phyloP scores from a whole-genome alignment of 805 yeast genomes.

The Pachysolen tannophilus region DNA sequence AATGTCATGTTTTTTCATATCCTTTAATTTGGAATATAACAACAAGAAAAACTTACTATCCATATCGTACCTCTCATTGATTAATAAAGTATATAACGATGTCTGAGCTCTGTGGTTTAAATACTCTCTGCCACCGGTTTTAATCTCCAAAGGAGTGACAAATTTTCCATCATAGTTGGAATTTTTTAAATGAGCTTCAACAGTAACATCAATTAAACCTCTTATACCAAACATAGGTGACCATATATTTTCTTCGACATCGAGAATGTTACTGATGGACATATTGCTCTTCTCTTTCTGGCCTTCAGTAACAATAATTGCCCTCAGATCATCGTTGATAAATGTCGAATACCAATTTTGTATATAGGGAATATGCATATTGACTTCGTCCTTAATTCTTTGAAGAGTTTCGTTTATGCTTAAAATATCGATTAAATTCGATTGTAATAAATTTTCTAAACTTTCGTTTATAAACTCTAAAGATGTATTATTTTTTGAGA shows the following conservation, averaged over 20 bases:
- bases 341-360: constrained; percentile 35
- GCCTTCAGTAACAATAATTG: constrained; percentile 8
- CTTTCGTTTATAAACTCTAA: constrained; percentile 27
- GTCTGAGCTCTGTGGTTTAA: constrained; percentile 81
- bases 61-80: constrained; percentile 72
- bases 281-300: constrained; percentile 30
- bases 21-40: constrained; percentile 60
- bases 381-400: constrained; percentile 33
- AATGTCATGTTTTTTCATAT: constrained; percentile 47
- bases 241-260: constrained; percentile 87
- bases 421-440: constrained; percentile 31
- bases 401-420: constrained; percentile 44
- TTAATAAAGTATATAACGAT: constrained; percentile 66
- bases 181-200: constrained; percentile 46
- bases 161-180: constrained; percentile 29
- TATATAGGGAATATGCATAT: constrained; percentile 43
- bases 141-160: constrained; percentile 80
- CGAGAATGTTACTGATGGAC: constrained; percentile 58
- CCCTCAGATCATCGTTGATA: constrained; percentile 3
- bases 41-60: constrained; percentile 59
- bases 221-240: constrained; percentile 85
- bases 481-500: constrained; percentile 29
- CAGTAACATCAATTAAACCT: constrained; percentile 85
- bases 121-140: constrained; percentile 65
- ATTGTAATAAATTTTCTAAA: constrained; percentile 22